These are phyloP conservation scores for Auricularia cornea DNA, from an alignment of 768 basidiomycete species.

Conservation along the genomic window DNA sequence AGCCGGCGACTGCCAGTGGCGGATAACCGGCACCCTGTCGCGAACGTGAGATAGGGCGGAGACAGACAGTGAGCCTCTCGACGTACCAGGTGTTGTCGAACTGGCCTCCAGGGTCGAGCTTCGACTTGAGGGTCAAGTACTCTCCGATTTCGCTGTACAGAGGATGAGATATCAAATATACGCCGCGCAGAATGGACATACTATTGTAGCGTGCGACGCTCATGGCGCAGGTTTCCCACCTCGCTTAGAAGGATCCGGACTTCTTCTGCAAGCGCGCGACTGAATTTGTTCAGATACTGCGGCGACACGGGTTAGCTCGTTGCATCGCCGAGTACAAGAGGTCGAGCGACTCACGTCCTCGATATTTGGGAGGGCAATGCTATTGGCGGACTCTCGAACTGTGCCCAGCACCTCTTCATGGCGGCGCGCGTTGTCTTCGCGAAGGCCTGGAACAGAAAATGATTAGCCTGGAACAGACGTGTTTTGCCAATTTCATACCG, in stretches of 20 bases:
- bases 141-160: constrained; percentile 60
- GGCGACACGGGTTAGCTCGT: background rate
- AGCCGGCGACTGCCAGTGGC: constrained; percentile 4
- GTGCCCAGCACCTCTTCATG: constrained; percentile 60
- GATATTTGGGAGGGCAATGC: constrained; percentile 68
- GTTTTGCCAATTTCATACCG: constrained; percentile 13
- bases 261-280: constrained; percentile 72
- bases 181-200: constrained; percentile 33
- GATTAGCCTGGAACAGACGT: background rate
- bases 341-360: constrained; percentile 44
- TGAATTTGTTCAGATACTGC: constrained; percentile 76
- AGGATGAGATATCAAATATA: background rate
- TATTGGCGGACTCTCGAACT: constrained; percentile 61
- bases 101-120: constrained; percentile 78
- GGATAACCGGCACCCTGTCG: constrained; percentile 35
- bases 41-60: background rate
- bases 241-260: constrained; percentile 77
- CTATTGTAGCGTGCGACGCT: constrained; percentile 71
- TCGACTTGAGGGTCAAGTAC: constrained; percentile 59
- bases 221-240: constrained; percentile 75
- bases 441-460: constrained; percentile 44
- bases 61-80: constrained; percentile 3
- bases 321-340: background rate
- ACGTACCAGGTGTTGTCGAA: constrained; percentile 70
- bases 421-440: constrained; percentile 53